These are phyloP conservation scores for Scopulariopsis brevicaulis DNA, from an alignment of 2,329 filamentous ascomycete species.

Conservation along the genomic window DNA sequence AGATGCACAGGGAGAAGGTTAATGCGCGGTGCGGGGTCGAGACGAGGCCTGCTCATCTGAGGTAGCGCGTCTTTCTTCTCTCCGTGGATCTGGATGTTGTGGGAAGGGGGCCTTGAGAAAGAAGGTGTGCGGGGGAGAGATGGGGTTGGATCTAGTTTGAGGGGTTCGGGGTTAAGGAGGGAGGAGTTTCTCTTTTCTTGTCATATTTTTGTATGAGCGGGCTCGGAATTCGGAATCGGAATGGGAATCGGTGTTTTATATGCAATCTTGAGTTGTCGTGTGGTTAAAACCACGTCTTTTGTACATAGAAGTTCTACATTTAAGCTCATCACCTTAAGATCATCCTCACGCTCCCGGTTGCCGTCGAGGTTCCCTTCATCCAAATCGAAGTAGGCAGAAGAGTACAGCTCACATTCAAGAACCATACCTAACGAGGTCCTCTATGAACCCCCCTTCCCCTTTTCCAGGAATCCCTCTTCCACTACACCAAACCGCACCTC, in stretches of 20 bases:
- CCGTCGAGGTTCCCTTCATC: too few relatives aligned
- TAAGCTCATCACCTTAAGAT: too few relatives aligned
- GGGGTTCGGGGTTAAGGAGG: background rate
- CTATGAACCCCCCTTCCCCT: background rate
- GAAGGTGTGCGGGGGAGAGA: background rate
- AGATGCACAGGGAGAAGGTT: slow-evolving; percentile 64
- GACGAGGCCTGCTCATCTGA: slow-evolving; percentile 7
- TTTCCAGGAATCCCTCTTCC: background rate
- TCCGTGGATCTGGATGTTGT: background rate
- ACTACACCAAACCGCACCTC: background rate
- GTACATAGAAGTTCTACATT: too few relatives aligned
- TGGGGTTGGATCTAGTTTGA: background rate
- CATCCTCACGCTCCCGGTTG: too few relatives aligned
- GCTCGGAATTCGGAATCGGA: background rate
- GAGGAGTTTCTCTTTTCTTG: background rate
- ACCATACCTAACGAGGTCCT: background rate
- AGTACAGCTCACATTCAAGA: background rate
- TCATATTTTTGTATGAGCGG: background rate
- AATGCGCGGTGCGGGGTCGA: slow-evolving; percentile 16
- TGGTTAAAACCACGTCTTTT: too few relatives aligned
- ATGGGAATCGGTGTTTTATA: background rate
- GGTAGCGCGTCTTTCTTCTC: background rate
- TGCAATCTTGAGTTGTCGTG: background rate
- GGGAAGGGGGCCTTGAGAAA: background rate
- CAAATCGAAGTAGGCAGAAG: background rate